These are phyloP conservation scores for Taphrina wiesneri DNA, from an alignment of 1,139 yeast species.

Conservation along the genomic window DNA sequence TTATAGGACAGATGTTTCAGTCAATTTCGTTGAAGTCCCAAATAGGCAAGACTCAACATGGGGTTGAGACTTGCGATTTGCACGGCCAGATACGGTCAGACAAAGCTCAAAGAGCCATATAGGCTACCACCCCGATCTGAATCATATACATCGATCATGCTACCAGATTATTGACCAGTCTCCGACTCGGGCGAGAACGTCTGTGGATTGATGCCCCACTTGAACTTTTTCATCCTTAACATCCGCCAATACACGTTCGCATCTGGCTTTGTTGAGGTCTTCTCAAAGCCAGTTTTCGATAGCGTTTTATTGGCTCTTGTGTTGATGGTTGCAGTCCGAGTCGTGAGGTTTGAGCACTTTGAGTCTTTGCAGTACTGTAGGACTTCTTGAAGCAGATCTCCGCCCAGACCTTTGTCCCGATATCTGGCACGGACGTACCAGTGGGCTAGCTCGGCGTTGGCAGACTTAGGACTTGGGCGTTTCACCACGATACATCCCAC, in stretches of 20 bases:
- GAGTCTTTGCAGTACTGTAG: not conserved
- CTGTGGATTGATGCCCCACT: conserved; percentile 8
- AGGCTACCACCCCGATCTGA: not conserved
- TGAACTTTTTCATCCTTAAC: conserved; percentile 3
- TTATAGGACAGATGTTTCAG: not conserved
- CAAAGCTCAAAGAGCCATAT: not conserved
- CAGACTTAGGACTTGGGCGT: not conserved
- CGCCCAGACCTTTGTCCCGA: conserved; percentile 26
- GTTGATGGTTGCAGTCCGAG: conserved; percentile 10
- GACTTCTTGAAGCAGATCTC: conserved; percentile 13
- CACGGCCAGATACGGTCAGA: not conserved
- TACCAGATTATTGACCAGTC: not conserved
- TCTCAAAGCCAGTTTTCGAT: not conserved
- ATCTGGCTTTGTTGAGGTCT: not conserved
- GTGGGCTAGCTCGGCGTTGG: not conserved
- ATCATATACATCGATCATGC: not conserved
- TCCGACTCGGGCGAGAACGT: not conserved
- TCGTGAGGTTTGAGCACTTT: not conserved
- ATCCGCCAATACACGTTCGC: conserved; percentile 4
- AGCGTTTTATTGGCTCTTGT: conserved; percentile 17
- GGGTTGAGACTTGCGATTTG: not conserved
- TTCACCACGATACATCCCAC: conserved; percentile 10
- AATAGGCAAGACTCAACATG: not conserved
- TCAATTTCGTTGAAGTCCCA: not conserved
- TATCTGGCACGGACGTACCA: conserved; percentile 26